A percentile compares a stretch with the other conserved stretches of the same genome.
These are phyloP conservation scores for Omphalotus olearius DNA, from an alignment of 1,284 basidiomycete species.

Conservation along the genomic window DNA sequence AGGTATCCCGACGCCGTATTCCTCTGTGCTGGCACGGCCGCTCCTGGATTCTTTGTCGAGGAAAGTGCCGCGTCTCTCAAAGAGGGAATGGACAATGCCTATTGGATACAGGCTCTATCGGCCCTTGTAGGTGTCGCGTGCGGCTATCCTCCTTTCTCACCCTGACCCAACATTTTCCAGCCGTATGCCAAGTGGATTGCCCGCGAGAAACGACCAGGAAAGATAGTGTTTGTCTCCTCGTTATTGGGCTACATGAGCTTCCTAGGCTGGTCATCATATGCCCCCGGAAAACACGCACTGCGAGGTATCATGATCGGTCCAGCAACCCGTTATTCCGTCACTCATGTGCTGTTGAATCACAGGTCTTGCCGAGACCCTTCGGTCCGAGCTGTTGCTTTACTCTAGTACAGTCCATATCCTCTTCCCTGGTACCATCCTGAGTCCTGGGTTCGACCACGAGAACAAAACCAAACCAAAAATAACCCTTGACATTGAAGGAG, in stretches of 20 bases:
- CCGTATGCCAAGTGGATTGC: slow-evolving; percentile 74
- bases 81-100: slow-evolving; percentile 56
- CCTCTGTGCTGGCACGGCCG: slow-evolving; percentile 70
- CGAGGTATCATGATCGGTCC: slow-evolving; percentile 65
- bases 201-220: slow-evolving; percentile 44
- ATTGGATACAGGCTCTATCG: slow-evolving; percentile 59
- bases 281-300: slow-evolving; percentile 90
- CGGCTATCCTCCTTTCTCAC: not conserved
- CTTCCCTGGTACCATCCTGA: slow-evolving; percentile 60
- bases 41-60: slow-evolving; percentile 74
- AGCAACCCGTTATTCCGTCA: slow-evolving; percentile 80
- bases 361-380: slow-evolving; percentile 67
- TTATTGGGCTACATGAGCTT: slow-evolving; percentile 79
- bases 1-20: slow-evolving; percentile 73
- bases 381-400: slow-evolving; percentile 62
- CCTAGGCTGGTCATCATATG: slow-evolving; percentile 82
- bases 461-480: slow-evolving; percentile 60
- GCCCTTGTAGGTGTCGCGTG: not conserved
- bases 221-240: slow-evolving; percentile 82
- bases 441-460: slow-evolving; percentile 61
- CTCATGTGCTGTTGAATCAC: slow-evolving; percentile 54
- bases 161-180: slow-evolving; percentile 29
- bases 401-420: slow-evolving; percentile 49
- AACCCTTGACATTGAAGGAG: slow-evolving; percentile 62
- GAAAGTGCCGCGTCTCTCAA: slow-evolving; percentile 27